phyloP scores from a whole-genome alignment of 306 rosid species.

The Corylus avellana region DNA sequence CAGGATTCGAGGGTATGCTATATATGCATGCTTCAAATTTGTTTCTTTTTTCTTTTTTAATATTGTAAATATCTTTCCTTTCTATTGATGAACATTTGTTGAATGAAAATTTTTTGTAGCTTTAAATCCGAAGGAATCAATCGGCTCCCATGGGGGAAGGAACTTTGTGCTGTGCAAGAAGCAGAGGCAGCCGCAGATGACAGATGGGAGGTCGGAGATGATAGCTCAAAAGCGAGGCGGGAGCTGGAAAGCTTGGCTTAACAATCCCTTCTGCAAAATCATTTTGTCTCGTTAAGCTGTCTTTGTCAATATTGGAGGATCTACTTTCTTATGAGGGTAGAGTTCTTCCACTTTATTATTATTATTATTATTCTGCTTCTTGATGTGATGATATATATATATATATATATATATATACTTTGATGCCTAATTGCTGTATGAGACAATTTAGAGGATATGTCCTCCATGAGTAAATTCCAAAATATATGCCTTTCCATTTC shows the following conservation, averaged over 20 bases:
- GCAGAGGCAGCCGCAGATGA: conserved; percentile 21
- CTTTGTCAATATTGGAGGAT: not conserved
- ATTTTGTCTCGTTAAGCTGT: conserved; percentile 2
- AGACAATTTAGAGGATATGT: not conserved
- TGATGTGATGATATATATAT: not conserved
- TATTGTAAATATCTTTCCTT: not conserved
- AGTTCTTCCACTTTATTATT: not conserved
- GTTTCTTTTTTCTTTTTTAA: too few species aligned
- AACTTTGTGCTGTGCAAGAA: conserved; percentile 42
- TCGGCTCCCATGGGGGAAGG: conserved; percentile 38
- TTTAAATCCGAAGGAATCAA: conserved; percentile 33
- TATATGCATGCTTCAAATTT: too few species aligned
- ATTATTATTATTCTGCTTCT: not conserved
- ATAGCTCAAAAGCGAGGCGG: conserved; percentile 26
- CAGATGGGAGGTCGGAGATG: conserved; percentile 22
- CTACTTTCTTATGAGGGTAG: not conserved
- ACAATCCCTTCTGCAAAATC: conserved; percentile 19
- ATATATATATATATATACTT: not conserved
- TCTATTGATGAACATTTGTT: not conserved
- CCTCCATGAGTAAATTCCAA: not conserved
- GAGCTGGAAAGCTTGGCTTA: conserved; percentile 42
- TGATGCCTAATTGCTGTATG: not conserved
- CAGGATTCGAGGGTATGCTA: conserved; percentile 35
- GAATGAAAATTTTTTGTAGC: conserved; percentile 21
- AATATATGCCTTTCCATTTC: not conserved